Conservation (phyloP, 139 green algal species). For the Coccomyxa sp. region DNA sequence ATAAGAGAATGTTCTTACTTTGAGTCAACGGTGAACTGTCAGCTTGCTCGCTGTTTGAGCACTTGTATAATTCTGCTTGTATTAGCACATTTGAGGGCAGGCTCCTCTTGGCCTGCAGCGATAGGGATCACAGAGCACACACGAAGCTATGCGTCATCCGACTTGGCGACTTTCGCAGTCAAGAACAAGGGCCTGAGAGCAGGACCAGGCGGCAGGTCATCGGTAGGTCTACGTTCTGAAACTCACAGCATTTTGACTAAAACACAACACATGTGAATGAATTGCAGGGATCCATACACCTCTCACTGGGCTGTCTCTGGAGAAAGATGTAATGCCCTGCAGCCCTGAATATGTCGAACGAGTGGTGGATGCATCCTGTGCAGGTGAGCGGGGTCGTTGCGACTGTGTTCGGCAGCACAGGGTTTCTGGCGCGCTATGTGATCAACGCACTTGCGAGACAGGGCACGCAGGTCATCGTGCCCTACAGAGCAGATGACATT, state of each 20-base stretch:
- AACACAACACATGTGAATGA: background rate
- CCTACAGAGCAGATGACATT: constrained; percentile 82
- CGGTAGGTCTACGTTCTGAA: too few relatives aligned
- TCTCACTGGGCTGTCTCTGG: too few relatives aligned
- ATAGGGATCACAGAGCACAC: too few relatives aligned
- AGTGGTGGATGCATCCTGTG: background rate
- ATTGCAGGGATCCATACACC: too few relatives aligned
- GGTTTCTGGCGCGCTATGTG: constrained; percentile 94
- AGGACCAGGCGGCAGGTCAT: constrained; percentile 60
- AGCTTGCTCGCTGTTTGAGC: too few relatives aligned
- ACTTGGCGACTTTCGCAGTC: background rate
- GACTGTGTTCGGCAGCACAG: constrained; percentile 91
- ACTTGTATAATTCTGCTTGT: too few relatives aligned
- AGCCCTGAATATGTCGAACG: background rate
- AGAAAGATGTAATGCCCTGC: background rate
- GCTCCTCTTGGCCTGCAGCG: too few relatives aligned
- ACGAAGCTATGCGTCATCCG: background rate
- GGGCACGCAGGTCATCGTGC: constrained; percentile 76
- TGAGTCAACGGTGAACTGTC: too few relatives aligned
- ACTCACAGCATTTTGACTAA: background rate
- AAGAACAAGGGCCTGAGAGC: constrained; percentile 28
- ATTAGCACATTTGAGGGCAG: too few relatives aligned
- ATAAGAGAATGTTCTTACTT: too few relatives aligned
- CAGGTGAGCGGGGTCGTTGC: constrained; percentile 64
- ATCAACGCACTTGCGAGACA: constrained; percentile 74